Base-by-base conservation (phyloP, 176 grass and related monocot genomes). In the Juncus inflexus region DNA sequence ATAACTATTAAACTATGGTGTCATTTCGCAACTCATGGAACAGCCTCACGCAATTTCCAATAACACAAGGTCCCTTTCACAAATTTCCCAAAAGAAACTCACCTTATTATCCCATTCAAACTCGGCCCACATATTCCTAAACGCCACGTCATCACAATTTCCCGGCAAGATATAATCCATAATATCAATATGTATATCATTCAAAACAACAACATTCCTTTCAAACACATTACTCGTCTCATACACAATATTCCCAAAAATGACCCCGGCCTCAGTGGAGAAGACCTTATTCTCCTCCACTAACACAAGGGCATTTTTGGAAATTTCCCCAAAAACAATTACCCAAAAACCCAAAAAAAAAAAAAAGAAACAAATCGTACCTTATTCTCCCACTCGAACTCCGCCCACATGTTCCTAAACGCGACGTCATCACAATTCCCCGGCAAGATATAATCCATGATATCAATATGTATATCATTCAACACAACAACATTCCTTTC, bases 61-160 rank as follows among this genome's bases (percentile, higher is more conserved):
- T 2, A 47, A 47, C 7, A 45, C 4, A 1, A 47, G 43, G 43
- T 9, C 1, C 4, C 4, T 6, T 47, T 47, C 9, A 2, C 43
- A 47, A 9, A 47, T 47, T 6, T 47, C 43, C 43, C 43, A 6
- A 47, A 5, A 76, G 37, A 40, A 3, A 56, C 8, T 2, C 80
- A 84, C 86, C 77, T 81, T 84, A 42, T 89, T 89, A 77, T 89
- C 86, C 86, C 86, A 89, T 69, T 89, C 86, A 62, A 89, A 81
- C 76, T 89, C 81, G 13, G 81, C 81, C 86, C 86, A 89, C 86
- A 89, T 89, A 45, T 84, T 89, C 58, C 74, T 79, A 79, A 89
- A 89, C 77, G 86, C 63, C 59, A 89, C 81, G 70, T 84, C 77
- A 78, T 72, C 69, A 58, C 86, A 89, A 47, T 76, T 58, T 49